phyloP scores from a whole-genome alignment of 2,329 filamentous ascomycete species.

The Penicillium digitatum region DNA sequence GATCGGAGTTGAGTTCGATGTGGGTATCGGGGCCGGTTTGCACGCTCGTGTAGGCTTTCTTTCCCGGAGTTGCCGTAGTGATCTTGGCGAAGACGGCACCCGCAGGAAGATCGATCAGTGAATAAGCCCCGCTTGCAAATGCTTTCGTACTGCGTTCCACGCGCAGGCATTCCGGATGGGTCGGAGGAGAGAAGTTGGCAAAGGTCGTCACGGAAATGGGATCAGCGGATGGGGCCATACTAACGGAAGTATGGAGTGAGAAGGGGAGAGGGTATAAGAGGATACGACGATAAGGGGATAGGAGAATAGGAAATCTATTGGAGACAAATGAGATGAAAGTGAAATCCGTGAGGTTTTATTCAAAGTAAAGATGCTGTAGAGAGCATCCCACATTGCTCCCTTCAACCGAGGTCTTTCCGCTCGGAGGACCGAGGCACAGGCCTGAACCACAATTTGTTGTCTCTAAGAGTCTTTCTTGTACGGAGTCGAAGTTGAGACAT shows the following conservation, averaged over 20 bases:
- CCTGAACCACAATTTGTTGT: not conserved
- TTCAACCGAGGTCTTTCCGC: not conserved
- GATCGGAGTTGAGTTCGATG: constrained; percentile 55
- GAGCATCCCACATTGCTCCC: not conserved
- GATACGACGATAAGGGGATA: not conserved
- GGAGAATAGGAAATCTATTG: not conserved
- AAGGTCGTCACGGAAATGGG: constrained; percentile 12
- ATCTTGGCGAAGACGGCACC: constrained; percentile 49
- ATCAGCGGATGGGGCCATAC: constrained; percentile 23
- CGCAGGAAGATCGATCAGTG: constrained; percentile 49
- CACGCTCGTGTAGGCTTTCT: constrained; percentile 51
- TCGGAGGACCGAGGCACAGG: constrained; percentile 9
- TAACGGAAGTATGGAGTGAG: not conserved
- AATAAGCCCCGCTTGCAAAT: constrained; percentile 43
- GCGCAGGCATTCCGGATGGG: constrained; percentile 28
- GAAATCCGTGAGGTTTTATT: not conserved
- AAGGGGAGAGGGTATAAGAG: not conserved
- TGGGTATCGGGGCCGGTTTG: constrained; percentile 49
- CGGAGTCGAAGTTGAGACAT: not conserved
- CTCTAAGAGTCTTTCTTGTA: not conserved
- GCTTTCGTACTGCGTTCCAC: constrained; percentile 33
- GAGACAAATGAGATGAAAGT: not conserved
- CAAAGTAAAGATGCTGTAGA: not conserved
- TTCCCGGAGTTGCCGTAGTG: constrained; percentile 44
- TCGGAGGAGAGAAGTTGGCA: constrained; percentile 16